A percentile compares a stretch with the other conserved stretches of the same genome.
phyloP scores from a whole-genome alignment of 1,139 yeast genomes.

The Diutina sp. region DNA sequence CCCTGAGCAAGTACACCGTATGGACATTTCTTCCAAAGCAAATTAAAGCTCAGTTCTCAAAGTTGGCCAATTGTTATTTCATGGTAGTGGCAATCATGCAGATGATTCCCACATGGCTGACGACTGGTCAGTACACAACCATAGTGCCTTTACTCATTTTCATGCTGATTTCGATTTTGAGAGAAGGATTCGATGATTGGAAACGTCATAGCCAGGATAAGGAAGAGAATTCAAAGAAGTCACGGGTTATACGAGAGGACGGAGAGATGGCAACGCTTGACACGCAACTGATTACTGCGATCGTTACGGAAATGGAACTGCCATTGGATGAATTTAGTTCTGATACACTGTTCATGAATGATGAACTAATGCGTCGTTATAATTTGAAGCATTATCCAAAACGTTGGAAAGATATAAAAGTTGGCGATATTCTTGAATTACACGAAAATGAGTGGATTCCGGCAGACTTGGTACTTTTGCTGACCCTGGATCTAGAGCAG shows the following conservation, averaged over 20 bases:
- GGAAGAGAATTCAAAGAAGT: conserved; percentile 61
- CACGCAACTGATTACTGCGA: conserved; percentile 24
- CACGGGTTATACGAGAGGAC: conserved; percentile 28
- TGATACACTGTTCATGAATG: conserved; percentile 9
- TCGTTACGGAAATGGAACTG: conserved; percentile 21
- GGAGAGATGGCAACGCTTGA: conserved; percentile 17
- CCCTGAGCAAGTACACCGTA: conserved; percentile 78
- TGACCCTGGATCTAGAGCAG: conserved; percentile 43
- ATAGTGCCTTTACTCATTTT: conserved; percentile 79
- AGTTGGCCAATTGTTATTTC: conserved; percentile 80
- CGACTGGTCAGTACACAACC: conserved; percentile 94
- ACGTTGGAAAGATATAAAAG: conserved; percentile 67
- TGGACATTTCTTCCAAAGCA: conserved; percentile 83
- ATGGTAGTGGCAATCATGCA: conserved; percentile 82
- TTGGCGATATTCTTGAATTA: conserved; percentile 71
- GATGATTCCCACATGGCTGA: conserved; percentile 95
- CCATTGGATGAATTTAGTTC: not conserved
- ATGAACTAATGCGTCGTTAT: conserved; percentile 17
- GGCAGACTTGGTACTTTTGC: conserved; percentile 67
- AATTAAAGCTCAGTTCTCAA: conserved; percentile 80
- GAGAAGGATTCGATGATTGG: conserved; percentile 93
- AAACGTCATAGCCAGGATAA: conserved; percentile 77
- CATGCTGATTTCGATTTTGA: conserved; percentile 77
- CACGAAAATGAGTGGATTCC: conserved; percentile 86
- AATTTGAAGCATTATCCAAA: conserved; percentile 22